A percentile compares a stretch with the other conserved stretches of the same genome.
These are phyloP conservation scores for Erodium texanum DNA, from an alignment of 441 rosid genomes.

Conservation along the genomic window DNA sequence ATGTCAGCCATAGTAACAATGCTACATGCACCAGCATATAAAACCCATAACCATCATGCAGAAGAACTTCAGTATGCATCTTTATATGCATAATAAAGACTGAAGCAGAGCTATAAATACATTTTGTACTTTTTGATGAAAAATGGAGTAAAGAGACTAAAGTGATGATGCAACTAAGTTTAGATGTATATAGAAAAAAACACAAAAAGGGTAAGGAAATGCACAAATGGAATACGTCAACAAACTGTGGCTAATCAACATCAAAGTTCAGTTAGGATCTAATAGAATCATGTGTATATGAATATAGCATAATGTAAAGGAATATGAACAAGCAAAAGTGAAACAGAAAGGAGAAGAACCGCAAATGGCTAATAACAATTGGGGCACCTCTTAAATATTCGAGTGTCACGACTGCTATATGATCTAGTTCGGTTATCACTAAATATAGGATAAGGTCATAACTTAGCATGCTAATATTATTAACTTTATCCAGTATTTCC, in stretches of 20 bases:
- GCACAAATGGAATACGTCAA: background rate
- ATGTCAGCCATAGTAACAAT: conserved; percentile 3
- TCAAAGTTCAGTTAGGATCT: background rate
- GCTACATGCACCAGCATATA: conserved; percentile 4
- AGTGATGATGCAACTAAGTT: background rate
- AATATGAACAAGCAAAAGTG: background rate
- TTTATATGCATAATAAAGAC: background rate
- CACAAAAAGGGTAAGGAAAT: background rate
- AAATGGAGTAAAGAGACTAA: background rate
- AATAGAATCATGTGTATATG: background rate
- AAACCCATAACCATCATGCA: conserved; percentile 1
- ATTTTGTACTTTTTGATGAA: background rate
- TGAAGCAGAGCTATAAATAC: background rate
- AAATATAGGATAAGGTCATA: background rate
- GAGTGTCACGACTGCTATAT: background rate
- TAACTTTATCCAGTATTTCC: background rate
- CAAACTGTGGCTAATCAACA: background rate
- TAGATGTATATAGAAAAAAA: background rate
- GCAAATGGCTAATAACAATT: conserved; percentile 4
- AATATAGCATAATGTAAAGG: background rate
- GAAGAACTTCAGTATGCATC: conserved; percentile 2
- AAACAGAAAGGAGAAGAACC: background rate
- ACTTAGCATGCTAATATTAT: background rate
- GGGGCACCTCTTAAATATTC: background rate
- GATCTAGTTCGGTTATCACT: background rate